A percentile compares a stretch with the other conserved stretches of the same genome.
phyloP scores from a whole-genome alignment of 1,284 basidiomycete species.

The Neolentinus lepideus region DNA sequence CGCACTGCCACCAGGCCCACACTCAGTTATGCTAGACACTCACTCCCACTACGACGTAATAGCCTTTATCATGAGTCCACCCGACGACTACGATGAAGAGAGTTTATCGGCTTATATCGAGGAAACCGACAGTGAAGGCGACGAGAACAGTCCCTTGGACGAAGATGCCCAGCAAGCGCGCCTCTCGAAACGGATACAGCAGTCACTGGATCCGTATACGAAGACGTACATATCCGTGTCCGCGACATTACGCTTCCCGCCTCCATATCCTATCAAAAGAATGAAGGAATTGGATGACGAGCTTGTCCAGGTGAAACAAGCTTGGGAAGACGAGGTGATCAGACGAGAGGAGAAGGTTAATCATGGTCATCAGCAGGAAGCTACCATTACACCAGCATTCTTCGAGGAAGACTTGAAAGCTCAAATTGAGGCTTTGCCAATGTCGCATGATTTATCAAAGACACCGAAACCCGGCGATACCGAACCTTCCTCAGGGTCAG shows the following conservation, averaged over 20 bases:
- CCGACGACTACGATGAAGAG: background rate
- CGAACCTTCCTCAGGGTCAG: conserved; percentile 15
- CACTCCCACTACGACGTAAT: conserved; percentile 31
- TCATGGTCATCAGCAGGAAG: conserved; percentile 37
- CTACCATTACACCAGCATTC: conserved; percentile 27
- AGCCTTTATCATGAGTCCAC: background rate
- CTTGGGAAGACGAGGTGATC: conserved; percentile 82
- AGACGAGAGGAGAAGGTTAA: conserved; percentile 64
- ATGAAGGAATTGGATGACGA: conserved; percentile 85
- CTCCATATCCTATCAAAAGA: conserved; percentile 77
- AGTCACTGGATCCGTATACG: conserved; percentile 76
- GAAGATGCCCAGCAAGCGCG: conserved; percentile 63
- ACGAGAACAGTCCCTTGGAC: conserved; percentile 51
- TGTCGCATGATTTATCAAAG: conserved; percentile 32
- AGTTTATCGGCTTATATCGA: background rate
- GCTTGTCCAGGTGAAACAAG: conserved; percentile 56
- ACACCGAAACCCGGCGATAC: conserved; percentile 34
- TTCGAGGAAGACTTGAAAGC: conserved; percentile 50
- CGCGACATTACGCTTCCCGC: conserved; percentile 83
- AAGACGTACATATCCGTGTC: conserved; percentile 88
- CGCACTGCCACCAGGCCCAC: conserved; percentile 23
- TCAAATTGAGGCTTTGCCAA: conserved; percentile 62
- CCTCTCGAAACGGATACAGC: conserved; percentile 66
- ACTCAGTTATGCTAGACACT: background rate
- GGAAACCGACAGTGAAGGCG: conserved; percentile 3